Evolutionary conservation across 2,329 filamentous ascomycete species (phyloP), one percentile per base, ranked within the genome.

Genomic region (Stagonosporopsis vannaccii): DNA sequence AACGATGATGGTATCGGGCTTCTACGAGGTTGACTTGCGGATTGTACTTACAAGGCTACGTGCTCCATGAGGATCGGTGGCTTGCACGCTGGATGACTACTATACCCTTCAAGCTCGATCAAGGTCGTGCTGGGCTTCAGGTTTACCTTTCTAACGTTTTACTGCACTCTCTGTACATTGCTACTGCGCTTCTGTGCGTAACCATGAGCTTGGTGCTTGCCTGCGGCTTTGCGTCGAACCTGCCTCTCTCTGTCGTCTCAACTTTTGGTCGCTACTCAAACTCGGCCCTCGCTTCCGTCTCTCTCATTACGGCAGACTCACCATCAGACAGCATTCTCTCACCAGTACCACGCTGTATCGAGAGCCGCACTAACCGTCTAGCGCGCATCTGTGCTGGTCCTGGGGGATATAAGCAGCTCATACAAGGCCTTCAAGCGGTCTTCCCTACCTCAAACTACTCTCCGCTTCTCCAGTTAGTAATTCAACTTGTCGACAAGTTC

Each of bases 401-500:
- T 2, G 32, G 11, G 2, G 39, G 48, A 63, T 66, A 69, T 67
- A 69, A 65, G 28, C 46, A 36, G 43, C 26, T 23, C 35, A 44
- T 36, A 42, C 37, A 26, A 50, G 56, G 35, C 22, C 48, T 59
- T 39, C 49, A 40, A 44, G 26, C 40, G 56, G 59, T 57, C 51
- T 56, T 51, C 58, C 63, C 55, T 51, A 61, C 61, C 59, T 56
- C 63, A 65, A 32, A 33, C 42, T 22, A 50, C 35, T 25, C 41
- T 46, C 41, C 26, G 37, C 20, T 37, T 40, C 44, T 40, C 40
- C 40, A 42, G 46, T 56, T 33, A 45, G 7, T 37, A 47, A 39
- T 32, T 60, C 51, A 26, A 40, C 49, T 52, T 50, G 25, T 43
- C 33, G 5, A 49, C 33, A 22, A 51, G 33, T 36, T 15, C 17